Evolutionary conservation across 2,329 filamentous ascomycete genomes (phyloP).

Genomic region (Cryphonectria nitschkei): DNA sequence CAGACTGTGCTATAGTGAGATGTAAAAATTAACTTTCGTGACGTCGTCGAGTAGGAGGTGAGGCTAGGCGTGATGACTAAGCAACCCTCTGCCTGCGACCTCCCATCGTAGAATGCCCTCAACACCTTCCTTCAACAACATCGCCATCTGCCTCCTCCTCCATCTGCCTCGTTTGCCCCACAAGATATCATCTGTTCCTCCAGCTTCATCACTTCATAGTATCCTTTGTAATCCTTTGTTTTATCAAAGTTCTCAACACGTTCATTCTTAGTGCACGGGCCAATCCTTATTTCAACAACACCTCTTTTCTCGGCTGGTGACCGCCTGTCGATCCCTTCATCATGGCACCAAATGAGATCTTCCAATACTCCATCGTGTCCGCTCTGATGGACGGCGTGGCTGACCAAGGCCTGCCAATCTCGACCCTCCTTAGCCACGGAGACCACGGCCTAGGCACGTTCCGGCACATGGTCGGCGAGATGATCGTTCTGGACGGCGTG

Average conservation of each 20-base stretch:
- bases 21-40: background rate
- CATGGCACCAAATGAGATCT: conserved; percentile 41
- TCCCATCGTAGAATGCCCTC: background rate
- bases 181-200: background rate
- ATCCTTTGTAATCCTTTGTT: background rate
- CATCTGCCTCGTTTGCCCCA: background rate
- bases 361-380: conserved; percentile 41
- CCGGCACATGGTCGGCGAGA: conserved; percentile 40
- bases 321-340: background rate
- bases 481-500: conserved; percentile 40
- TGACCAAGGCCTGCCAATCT: conserved; percentile 37
- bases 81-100: background rate
- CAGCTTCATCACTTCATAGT: background rate
- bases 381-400: conserved; percentile 43
- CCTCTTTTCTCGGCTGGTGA: background rate
- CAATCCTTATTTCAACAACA: conserved; percentile 12
- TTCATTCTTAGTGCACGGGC: conserved; percentile 10
- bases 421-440: conserved; percentile 37
- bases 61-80: conserved; percentile 12
- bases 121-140: background rate
- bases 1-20: background rate
- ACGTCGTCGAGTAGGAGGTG: conserved; percentile 11
- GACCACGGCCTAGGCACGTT: conserved; percentile 43
- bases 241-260: background rate
- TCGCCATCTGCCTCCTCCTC: background rate